phyloP scores from a whole-genome alignment of 768 basidiomycete genomes.

The Mycena indigotica region DNA sequence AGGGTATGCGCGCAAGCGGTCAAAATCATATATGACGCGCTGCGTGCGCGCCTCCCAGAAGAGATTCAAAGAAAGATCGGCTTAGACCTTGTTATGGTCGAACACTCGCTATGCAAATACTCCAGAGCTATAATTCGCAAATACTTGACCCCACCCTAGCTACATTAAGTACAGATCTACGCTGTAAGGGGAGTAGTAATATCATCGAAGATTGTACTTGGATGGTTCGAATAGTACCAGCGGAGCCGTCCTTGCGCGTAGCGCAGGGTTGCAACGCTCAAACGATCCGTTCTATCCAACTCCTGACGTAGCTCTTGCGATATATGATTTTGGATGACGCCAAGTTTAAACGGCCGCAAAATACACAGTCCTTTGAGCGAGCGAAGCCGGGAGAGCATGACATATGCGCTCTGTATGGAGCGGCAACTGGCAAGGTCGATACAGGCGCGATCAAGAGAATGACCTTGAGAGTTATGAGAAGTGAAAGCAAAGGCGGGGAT shows the following conservation, averaged over 20 bases:
- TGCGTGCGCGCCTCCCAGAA: too few relatives aligned
- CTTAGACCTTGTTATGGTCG: background rate
- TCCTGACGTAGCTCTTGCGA: conserved; percentile 6
- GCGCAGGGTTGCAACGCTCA: background rate
- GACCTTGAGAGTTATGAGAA: conserved; percentile 13
- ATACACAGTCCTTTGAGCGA: conserved; percentile 8
- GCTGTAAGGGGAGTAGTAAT: too few relatives aligned
- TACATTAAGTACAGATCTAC: too few relatives aligned
- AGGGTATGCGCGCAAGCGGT: too few relatives aligned
- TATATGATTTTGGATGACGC: conserved; percentile 7
- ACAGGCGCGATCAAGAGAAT: conserved; percentile 3
- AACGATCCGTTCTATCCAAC: conserved; percentile 1
- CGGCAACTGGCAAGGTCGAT: conserved; percentile 10
- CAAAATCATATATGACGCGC: too few relatives aligned
- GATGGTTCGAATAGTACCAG: background rate
- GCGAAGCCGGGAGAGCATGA: conserved; percentile 8
- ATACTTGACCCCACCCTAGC: background rate
- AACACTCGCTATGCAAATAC: background rate
- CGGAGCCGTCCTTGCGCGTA: background rate
- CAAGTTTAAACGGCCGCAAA: conserved; percentile 6
- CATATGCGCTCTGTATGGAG: conserved; percentile 10
- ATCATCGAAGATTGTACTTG: background rate
- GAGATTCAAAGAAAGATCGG: background rate
- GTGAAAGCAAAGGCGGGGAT: conserved; percentile 18
- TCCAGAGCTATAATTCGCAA: background rate